Conservation (phyloP, 139 green algal species). For the Closterium sp. region DNA sequence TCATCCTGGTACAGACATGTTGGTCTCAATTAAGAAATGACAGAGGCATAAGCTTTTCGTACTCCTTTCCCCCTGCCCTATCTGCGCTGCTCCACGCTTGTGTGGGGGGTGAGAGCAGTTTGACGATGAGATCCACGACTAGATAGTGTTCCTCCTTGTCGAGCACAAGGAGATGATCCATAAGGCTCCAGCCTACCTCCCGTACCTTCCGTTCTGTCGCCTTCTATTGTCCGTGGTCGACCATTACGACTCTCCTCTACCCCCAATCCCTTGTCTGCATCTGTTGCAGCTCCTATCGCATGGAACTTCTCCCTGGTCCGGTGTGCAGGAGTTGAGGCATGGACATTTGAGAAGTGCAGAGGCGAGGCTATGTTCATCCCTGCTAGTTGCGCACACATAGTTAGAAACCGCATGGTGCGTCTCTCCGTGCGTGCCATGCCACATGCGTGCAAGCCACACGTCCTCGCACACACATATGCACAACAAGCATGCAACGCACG, state of each 20-base stretch:
- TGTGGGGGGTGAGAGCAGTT: constrained; percentile 22
- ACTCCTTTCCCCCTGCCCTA: constrained; percentile 14
- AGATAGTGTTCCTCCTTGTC: constrained; percentile 43
- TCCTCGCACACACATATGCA: not conserved
- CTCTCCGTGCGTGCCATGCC: too few relatives aligned
- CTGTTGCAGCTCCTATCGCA: too few relatives aligned
- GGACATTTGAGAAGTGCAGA: constrained; percentile 74
- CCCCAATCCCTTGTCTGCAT: too few relatives aligned
- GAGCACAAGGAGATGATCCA: constrained; percentile 45
- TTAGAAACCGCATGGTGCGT: constrained; percentile 55
- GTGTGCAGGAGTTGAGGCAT: constrained; percentile 54
- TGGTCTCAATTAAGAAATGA: not conserved
- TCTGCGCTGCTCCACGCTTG: not conserved
- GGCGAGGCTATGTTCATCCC: constrained; percentile 85
- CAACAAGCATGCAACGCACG: too few relatives aligned
- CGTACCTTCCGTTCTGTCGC: too few relatives aligned
- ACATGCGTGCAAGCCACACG: not conserved
- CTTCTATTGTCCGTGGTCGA: too few relatives aligned
- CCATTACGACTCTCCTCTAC: too few relatives aligned
- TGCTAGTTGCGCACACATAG: constrained; percentile 81
- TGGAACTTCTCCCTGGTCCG: too few relatives aligned
- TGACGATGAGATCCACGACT: constrained; percentile 51
- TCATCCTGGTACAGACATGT: not conserved
- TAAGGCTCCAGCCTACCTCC: constrained; percentile 16
- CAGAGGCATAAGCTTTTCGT: not conserved